A percentile compares a stretch with the other conserved stretches of the same genome.
Evolutionary conservation across 2,329 filamentous ascomycete genomes (phyloP).

Genomic region (Trichoderma koningii): DNA sequence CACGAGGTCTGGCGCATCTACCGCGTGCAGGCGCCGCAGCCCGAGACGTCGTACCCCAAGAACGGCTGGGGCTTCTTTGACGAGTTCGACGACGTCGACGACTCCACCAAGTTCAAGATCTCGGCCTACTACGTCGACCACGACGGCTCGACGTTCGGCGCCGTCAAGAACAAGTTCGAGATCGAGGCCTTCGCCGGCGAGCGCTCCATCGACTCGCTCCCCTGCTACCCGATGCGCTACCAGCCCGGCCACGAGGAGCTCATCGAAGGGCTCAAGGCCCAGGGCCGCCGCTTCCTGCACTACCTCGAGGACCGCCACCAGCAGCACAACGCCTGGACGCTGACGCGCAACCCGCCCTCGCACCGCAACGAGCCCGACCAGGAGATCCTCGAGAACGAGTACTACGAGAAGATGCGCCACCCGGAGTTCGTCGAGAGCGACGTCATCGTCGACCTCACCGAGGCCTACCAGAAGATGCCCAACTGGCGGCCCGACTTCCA

Average conservation of each 20-base stretch:
- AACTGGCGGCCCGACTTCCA: conserved; percentile 43
- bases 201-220: conserved; percentile 42
- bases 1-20: conserved; percentile 46
- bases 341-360: conserved; percentile 43
- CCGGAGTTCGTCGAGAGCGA: conserved; percentile 47
- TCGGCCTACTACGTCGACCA: conserved; percentile 48
- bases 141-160: conserved; percentile 44
- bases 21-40: conserved; percentile 38
- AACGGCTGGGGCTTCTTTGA: conserved; percentile 44
- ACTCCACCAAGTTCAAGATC: conserved; percentile 43
- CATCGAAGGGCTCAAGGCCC: conserved; percentile 38
- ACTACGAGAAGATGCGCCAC: conserved; percentile 42
- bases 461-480: conserved; percentile 45
- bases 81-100: conserved; percentile 36
- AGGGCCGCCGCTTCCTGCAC: conserved; percentile 40
- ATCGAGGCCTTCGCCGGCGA: conserved; percentile 44
- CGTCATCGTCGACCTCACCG: conserved; percentile 47
- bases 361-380: conserved; percentile 35
- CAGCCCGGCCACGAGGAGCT: conserved; percentile 41
- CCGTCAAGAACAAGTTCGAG: conserved; percentile 43
- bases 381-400: conserved; percentile 39
- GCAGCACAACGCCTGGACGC: conserved; percentile 47
- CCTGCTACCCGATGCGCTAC: conserved; percentile 45
- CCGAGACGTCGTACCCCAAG: conserved; percentile 36
- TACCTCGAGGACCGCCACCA: conserved; percentile 43